Conservation (phyloP, 768 basidiomycete genomes). For the Sarcodon aspratus region DNA sequence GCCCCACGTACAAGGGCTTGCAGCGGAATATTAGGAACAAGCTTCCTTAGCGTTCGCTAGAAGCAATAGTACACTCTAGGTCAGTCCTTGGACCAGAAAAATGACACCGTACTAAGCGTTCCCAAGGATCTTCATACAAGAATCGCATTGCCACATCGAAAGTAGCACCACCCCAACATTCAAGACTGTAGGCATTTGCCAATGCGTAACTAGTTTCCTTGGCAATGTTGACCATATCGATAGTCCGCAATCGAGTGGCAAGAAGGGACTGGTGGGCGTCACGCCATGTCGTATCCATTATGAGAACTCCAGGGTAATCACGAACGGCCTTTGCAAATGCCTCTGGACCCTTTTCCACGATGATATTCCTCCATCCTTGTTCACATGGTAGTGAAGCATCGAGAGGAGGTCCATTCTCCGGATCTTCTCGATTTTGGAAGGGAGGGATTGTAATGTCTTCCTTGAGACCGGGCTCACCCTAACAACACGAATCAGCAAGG, state of each 20-base stretch:
- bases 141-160: constrained; percentile 99
- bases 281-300: constrained; percentile 99
- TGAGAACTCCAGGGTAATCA: constrained; percentile 87
- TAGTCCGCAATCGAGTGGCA: constrained; percentile 90
- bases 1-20: constrained; percentile 98
- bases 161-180: constrained; percentile 99
- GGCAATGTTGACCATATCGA: constrained; percentile 97
- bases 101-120: constrained; percentile 60
- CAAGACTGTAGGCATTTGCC: constrained; percentile 90
- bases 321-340: constrained; percentile 98
- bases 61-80: background rate
- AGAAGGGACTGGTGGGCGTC: constrained; percentile 98
- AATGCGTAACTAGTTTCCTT: constrained; percentile 95
- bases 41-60: constrained; percentile 81
- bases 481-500: background rate
- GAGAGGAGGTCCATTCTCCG: constrained; percentile 49
- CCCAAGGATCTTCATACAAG: constrained; percentile 99
- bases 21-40: constrained; percentile 97
- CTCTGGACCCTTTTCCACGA: constrained; percentile 94
- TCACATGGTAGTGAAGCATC: constrained; percentile 79
- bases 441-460: constrained; percentile 77
- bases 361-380: constrained; percentile 95
- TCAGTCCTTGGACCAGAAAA: background rate
- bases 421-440: constrained; percentile 69
- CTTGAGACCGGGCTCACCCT: constrained; percentile 91